These are phyloP conservation scores for Didymella glomerata DNA, from an alignment of 2,329 filamentous ascomycete species.

Conservation along the genomic window DNA sequence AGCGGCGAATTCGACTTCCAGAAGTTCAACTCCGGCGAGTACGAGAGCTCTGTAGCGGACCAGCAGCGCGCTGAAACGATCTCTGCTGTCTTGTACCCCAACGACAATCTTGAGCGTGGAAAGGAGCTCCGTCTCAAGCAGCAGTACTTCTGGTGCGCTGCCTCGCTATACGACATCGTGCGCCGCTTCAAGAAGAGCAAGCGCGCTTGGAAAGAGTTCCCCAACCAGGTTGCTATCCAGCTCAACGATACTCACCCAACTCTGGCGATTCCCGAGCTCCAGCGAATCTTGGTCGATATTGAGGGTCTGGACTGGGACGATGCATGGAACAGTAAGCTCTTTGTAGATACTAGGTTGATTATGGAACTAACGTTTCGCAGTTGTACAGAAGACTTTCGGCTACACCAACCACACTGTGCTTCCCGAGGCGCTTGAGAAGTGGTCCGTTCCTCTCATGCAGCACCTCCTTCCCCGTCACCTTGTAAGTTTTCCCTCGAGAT, in stretches of 20 bases:
- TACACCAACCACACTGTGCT: slow-evolving; percentile 99
- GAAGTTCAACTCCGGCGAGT: slow-evolving; percentile 98
- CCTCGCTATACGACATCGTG: slow-evolving; percentile 94
- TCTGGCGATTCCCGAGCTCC: slow-evolving; percentile 92
- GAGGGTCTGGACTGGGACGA: slow-evolving; percentile 94
- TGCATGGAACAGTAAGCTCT: slow-evolving; percentile 78
- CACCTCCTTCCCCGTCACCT: slow-evolving; percentile 92
- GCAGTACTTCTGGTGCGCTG: slow-evolving; percentile 99
- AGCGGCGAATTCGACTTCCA: slow-evolving; percentile 99
- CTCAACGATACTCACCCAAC: slow-evolving; percentile 98
- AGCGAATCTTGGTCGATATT: slow-evolving; percentile 87
- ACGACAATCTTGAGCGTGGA: slow-evolving; percentile 94
- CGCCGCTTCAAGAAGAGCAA: slow-evolving; percentile 98
- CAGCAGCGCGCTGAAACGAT: slow-evolving; percentile 99
- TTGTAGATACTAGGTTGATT: not conserved
- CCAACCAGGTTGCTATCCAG: slow-evolving; percentile 95
- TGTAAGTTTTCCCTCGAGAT: not conserved
- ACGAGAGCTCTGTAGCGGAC: slow-evolving; percentile 97
- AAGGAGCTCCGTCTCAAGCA: slow-evolving; percentile 98
- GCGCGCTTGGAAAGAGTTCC: slow-evolving; percentile 88
- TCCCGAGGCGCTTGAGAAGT: slow-evolving; percentile 96
- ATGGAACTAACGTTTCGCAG: slow-evolving; percentile 34
- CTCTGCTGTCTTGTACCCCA: slow-evolving; percentile 95
- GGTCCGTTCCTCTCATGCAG: slow-evolving; percentile 92
- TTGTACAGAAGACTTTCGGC: slow-evolving; percentile 73